Conservation (phyloP, 2,329 filamentous ascomycete species). For the Boeremia exigua region DNA sequence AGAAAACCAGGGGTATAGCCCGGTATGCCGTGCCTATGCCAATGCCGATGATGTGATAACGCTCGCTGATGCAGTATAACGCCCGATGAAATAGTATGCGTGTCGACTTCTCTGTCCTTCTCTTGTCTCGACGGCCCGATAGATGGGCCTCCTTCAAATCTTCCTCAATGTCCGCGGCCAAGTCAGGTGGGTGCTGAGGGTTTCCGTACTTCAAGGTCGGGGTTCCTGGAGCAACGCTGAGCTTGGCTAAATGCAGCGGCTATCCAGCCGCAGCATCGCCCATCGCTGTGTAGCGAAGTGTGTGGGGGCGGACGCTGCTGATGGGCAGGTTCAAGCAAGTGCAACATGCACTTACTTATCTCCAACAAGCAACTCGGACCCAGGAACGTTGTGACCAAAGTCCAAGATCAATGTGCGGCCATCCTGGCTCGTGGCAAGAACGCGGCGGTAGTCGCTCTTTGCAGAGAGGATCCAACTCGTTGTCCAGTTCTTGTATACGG, state of each 20-base stretch:
- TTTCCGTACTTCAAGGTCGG: not conserved
- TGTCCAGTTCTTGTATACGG: conserved; percentile 94
- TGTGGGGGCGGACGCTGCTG: not conserved
- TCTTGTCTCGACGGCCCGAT: not conserved
- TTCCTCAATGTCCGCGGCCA: not conserved
- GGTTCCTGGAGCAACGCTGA: not conserved
- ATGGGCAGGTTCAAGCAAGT: not conserved
- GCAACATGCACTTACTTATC: conserved; percentile 5
- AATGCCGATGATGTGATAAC: conserved; percentile 10
- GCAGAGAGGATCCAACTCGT: conserved; percentile 95
- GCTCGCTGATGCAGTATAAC: conserved; percentile 16
- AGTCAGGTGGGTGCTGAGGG: not conserved
- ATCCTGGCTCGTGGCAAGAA: conserved; percentile 94
- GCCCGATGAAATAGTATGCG: not conserved
- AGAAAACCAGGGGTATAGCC: not conserved
- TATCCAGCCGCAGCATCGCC: not conserved
- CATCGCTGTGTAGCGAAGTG: not conserved
- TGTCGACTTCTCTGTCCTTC: not conserved
- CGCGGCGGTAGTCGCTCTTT: conserved; percentile 92
- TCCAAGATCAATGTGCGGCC: conserved; percentile 92
- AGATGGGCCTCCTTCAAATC: not conserved
- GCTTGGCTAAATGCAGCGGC: not conserved
- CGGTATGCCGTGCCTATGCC: conserved; percentile 5
- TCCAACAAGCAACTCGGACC: conserved; percentile 56
- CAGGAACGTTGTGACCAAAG: conserved; percentile 71